Evolutionary conservation across 169 alveolate species (phyloP), one percentile per base, ranked within the genome.

Genomic region (Perkinsus marinus): DNA sequence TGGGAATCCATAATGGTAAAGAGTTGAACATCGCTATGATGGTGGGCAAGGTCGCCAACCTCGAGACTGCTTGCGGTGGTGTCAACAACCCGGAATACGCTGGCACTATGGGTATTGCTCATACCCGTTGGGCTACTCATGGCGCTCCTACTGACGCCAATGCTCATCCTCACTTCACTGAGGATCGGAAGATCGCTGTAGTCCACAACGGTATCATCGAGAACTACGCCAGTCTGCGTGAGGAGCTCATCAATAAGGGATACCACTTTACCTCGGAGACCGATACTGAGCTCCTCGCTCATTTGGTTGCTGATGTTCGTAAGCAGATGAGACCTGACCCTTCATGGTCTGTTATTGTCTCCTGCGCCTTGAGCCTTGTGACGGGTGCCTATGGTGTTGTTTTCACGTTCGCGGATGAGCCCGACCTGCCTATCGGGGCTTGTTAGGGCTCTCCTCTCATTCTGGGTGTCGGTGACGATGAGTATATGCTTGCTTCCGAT

Each of bases 71-170:
- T 16, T 57, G 79, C 22, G 79, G 79, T 57, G 79, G 79, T 57
- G 79, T 57, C 34, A 57, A 57, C 34, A 57, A 57, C 79, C 79
- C 79, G 37, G 79, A 57, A 30, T 57, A 57, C 34, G 79, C 79
- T 16, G 79, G 79, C 22, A 93, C 90, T 90, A 95, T 97, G 9
- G 99, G 99, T 26, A 98, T 98, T 43, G 99, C 99, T 16, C 99
- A 98, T 94, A 98, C 99, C 43, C 94, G 99, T 57, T 98, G 99
- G 99, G 99, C 99, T 0, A 98, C 99, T 0, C 98, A 98, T 95
- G 99, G 99, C 34, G 97, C 97, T 7, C 98, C 97, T 91, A 98
- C 99, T 3, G 99, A 98, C 92, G 95, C 93, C 39, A 98, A 98
- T 94, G 99, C 99, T 39, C 99, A 98, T 94, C 99, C 99, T 37